phyloP scores from a whole-genome alignment of 2,329 filamentous ascomycete species.

The Canariomyces notabilis region DNA sequence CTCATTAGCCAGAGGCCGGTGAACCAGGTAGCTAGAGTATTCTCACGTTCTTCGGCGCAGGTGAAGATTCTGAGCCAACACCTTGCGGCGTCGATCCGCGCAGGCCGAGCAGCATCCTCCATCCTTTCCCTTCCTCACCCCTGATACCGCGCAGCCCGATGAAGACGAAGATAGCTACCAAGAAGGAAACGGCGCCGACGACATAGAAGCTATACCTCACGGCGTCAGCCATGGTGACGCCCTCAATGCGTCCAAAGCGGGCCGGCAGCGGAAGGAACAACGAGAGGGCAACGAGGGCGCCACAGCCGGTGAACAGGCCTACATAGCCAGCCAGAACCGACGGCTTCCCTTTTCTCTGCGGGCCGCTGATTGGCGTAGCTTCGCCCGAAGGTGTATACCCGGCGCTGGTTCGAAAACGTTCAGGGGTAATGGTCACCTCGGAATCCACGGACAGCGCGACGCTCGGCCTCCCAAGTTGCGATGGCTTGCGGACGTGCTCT shows the following conservation, averaged over 20 bases:
- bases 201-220: constrained; percentile 84
- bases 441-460: constrained; percentile 65
- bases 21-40: background rate
- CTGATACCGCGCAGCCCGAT: constrained; percentile 65
- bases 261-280: constrained; percentile 86
- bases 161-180: constrained; percentile 70
- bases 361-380: constrained; percentile 14
- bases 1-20: background rate
- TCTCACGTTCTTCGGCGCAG: constrained; percentile 15
- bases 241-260: constrained; percentile 64
- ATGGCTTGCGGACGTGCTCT: constrained; percentile 31
- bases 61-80: constrained; percentile 9
- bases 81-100: constrained; percentile 25
- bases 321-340: constrained; percentile 77
- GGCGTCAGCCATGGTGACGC: constrained; percentile 67
- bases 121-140: constrained; percentile 75
- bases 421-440: constrained; percentile 69
- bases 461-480: constrained; percentile 48
- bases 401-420: constrained; percentile 40
- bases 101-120: constrained; percentile 51
- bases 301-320: constrained; percentile 86
- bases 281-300: constrained; percentile 75
- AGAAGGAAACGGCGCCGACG: constrained; percentile 66
- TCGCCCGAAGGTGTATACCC: background rate
- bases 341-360: constrained; percentile 39